Base-by-base conservation (phyloP, 805 yeast genomes). In the Starmerella stigmatis region DNA sequence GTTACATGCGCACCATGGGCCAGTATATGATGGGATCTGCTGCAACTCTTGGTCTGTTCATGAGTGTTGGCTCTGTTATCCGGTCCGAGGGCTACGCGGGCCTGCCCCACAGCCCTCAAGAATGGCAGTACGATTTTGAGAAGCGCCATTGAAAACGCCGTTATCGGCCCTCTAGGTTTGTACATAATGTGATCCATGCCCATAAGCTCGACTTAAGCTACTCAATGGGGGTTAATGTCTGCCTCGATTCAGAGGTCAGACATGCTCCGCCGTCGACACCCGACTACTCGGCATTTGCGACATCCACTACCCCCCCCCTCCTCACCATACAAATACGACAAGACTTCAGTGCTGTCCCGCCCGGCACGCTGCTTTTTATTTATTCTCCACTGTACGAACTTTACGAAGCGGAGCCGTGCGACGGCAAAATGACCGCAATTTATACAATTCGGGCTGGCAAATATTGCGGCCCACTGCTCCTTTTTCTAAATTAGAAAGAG, bases 21-120 rank as follows among this genome's bases (percentile, higher is more conserved):
- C 95, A 89, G 67, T 92, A 88, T 66, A 88, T 92, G 66, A 80
- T 82, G 58, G 96, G 96, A 45, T 85, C 96, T 5, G 96, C 95
- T 2, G 96, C 94, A 40, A 89, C 96, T 10, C 89, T 92, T 65
- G 96, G 96, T 32, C 73, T 89, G 57, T 86, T 89, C 65, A 88
- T 89, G 97, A 82, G 94, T 35, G 82, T 89, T 54, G 97, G 98
- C 30, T 84, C 95, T n/a, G 64, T 64, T 20, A 64, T 64, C 45
- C 60, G 68, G 39, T 58, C 64, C 16, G 67, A 64, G 20, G 45
- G 42, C 13, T 25, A 36, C 22, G 20, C 38, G 19, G 31, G 41
- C 34, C 16, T 28, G 10, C 52, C 52, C 19, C 52, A 37, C 22
- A 38, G 41, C 39, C 52, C 52, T 10, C 15, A 31, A 5, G 53